phyloP scores from a whole-genome alignment of 1,284 basidiomycete genomes.

The Rhodotorula sp. region DNA sequence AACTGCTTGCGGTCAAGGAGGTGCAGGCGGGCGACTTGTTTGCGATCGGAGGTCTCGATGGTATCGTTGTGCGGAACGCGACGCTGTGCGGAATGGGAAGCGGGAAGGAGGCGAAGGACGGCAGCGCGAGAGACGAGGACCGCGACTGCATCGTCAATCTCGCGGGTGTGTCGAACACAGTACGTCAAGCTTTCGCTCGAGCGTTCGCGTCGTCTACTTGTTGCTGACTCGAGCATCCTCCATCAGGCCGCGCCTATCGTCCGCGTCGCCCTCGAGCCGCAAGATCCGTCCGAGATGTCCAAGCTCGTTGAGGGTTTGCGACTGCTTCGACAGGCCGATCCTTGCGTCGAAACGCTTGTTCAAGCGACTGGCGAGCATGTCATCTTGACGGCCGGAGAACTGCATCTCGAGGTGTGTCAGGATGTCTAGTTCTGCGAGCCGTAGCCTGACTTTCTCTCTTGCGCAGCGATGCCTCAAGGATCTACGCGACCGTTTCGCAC shows the following conservation, averaged over 20 bases:
- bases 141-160: conserved; percentile 68
- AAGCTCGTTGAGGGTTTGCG: conserved; percentile 85
- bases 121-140: conserved; percentile 53
- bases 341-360: conserved; percentile 94
- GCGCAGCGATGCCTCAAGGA: conserved; percentile 87
- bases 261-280: conserved; percentile 89
- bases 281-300: conserved; percentile 81
- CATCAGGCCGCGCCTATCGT: conserved; percentile 86
- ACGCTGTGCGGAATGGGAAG: conserved; percentile 67
- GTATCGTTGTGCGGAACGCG: conserved; percentile 84
- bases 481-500: conserved; percentile 88
- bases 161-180: conserved; percentile 69
- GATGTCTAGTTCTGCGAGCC: no score
- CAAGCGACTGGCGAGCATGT: conserved; percentile 98
- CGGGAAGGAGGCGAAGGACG: conserved; percentile 49
- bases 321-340: conserved; percentile 90
- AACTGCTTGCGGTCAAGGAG: conserved; percentile 75
- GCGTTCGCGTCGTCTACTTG: conserved; percentile 14
- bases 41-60: conserved; percentile 84
- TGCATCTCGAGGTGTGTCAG: conserved; percentile 79
- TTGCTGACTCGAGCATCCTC: neutral
- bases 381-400: conserved; percentile 91
- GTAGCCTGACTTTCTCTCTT: neutral
- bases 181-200: conserved; percentile 49
- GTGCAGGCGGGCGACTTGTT: conserved; percentile 96